Evolutionary conservation across 164 flowering plant genomes (phyloP).

Genomic region (Dillenia turbinata): DNA sequence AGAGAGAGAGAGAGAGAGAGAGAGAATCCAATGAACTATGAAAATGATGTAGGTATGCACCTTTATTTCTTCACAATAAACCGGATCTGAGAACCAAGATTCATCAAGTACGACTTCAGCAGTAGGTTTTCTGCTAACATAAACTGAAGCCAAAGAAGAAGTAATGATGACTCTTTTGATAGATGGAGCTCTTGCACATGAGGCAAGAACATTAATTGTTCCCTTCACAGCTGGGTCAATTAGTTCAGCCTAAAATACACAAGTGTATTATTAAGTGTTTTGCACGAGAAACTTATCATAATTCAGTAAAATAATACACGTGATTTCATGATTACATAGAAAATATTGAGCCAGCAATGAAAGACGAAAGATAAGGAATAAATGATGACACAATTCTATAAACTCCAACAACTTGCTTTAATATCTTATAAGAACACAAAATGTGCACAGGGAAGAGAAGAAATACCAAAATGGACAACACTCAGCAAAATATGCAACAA

Average conservation of each 20-base stretch:
- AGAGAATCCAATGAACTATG: not conserved
- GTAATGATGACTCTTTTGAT: slow-evolving; percentile 51
- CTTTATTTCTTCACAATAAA: slow-evolving; percentile 26
- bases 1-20: not conserved
- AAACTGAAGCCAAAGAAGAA: slow-evolving; percentile 42
- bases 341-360: too few relatives aligned
- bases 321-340: too few relatives aligned
- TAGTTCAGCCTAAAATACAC: slow-evolving; percentile 32
- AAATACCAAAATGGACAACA: too few relatives aligned
- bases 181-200: slow-evolving; percentile 37
- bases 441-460: too few relatives aligned
- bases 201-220: slow-evolving; percentile 35
- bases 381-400: too few relatives aligned
- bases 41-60: slow-evolving; percentile 4
- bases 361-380: too few relatives aligned
- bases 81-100: slow-evolving; percentile 44
- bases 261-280: too few relatives aligned
- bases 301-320: too few relatives aligned
- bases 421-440: too few relatives aligned
- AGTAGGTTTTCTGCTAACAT: slow-evolving; percentile 19
- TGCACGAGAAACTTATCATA: too few relatives aligned
- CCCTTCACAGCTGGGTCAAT: slow-evolving; percentile 58
- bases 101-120: slow-evolving; percentile 34
- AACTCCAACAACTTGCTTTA: too few relatives aligned
- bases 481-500: too few relatives aligned